Evolutionary conservation across 768 basidiomycete genomes (phyloP).

Genomic region (Leucosporidium creatinivorum): DNA sequence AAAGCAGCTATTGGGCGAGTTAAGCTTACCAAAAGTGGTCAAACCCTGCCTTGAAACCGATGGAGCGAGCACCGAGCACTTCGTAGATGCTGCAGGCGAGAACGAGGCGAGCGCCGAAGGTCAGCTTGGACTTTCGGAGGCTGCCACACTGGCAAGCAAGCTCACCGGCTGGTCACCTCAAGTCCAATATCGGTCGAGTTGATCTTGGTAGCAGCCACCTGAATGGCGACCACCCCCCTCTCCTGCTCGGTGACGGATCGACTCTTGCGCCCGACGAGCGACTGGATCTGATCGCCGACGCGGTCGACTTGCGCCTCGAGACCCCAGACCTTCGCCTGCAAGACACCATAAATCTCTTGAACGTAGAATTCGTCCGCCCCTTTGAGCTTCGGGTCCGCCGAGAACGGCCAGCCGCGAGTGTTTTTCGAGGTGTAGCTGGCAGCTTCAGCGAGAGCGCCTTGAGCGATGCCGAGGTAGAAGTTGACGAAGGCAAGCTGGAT

Average conservation of each 20-base stretch:
- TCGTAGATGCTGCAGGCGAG: conserved; percentile 7
- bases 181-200: conserved; percentile 7
- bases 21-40: conserved; percentile 1
- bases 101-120: neutral
- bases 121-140: neutral
- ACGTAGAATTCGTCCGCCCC: conserved; percentile 14
- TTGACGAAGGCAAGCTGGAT: conserved; percentile 13
- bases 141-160: too few species aligned
- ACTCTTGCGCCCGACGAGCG: neutral
- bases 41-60: conserved; percentile 11
- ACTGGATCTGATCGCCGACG: neutral
- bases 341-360: conserved; percentile 13
- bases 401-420: conserved; percentile 9
- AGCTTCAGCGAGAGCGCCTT: conserved; percentile 13
- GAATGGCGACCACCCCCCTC: conserved; percentile 5
- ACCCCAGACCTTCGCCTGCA: conserved; percentile 11
- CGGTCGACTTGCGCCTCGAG: conserved; percentile 11
- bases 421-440: conserved; percentile 1
- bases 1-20: too few species aligned
- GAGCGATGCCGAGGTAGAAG: conserved; percentile 18
- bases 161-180: conserved; percentile 7
- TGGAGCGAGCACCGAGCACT: conserved; percentile 6
- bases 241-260: conserved; percentile 2
- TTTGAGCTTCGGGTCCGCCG: neutral
- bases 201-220: conserved; percentile 8